Evolutionary conservation across 306 rosid genomes (phyloP).

Genomic region (Medicago truncatula): MtrunA17r5.0-ANR NC_053043.1:37513001-37513500

Average conservation of each 20-base stretch:
- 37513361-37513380: not conserved
- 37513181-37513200: conserved; percentile 77
- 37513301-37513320: conserved; percentile 1
- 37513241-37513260: conserved; percentile 22
- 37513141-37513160: conserved; percentile 77
- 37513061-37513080: conserved; percentile 79
- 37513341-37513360: conserved; percentile 12
- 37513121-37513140: conserved; percentile 92
- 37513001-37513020: conserved; percentile 94
- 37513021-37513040: conserved; percentile 89
- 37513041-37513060: conserved; percentile 97
- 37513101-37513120: conserved; percentile 98
- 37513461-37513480: not conserved
- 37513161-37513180: conserved; percentile 93
- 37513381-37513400: conserved; percentile 11
- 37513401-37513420: conserved; percentile 16
- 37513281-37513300: conserved; percentile 4
- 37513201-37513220: conserved; percentile 43
- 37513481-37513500: conserved; percentile 10
- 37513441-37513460: conserved; percentile 7
- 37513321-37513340: conserved; percentile 3
- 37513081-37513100: conserved; percentile 78
- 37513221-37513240: conserved; percentile 34
- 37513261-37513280: conserved; percentile 17
- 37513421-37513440: conserved; percentile 28